Evolutionary conservation across 2,329 filamentous ascomycete species (phyloP).

Genomic region (Exophiala aquamarina): DNA sequence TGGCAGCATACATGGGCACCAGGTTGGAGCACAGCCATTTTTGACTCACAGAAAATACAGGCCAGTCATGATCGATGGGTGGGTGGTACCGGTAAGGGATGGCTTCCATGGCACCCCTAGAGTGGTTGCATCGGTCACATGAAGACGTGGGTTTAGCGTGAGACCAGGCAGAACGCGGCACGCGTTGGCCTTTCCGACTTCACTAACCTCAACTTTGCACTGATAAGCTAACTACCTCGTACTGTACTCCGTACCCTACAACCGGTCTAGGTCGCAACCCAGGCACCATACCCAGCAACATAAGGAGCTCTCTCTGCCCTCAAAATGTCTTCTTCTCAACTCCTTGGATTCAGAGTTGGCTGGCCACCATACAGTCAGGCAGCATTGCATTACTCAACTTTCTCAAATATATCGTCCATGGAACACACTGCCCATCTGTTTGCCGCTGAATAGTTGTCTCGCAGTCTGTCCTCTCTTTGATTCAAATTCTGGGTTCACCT

Average conservation of each 20-base stretch:
- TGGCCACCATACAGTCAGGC: slow-evolving; percentile 10
- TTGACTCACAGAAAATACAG: slow-evolving; percentile 10
- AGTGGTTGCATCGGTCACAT: slow-evolving; percentile 24
- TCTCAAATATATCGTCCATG: neutral
- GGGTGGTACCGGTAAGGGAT: neutral
- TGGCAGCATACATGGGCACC: slow-evolving; percentile 11
- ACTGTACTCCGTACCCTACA: too few species aligned
- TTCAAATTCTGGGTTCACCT: too few species aligned
- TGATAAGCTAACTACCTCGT: slow-evolving; percentile 6
- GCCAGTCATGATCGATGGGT: slow-evolving; percentile 4
- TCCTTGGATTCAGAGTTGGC: slow-evolving; percentile 4
- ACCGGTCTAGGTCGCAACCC: slow-evolving; percentile 4
- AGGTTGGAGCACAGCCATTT: slow-evolving; percentile 2
- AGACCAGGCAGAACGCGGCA: slow-evolving; percentile 11
- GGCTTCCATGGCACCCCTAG: neutral
- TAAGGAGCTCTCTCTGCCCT: slow-evolving; percentile 11
- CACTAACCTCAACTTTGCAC: slow-evolving; percentile 9
- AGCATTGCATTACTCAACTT: slow-evolving; percentile 10
- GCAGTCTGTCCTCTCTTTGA: neutral
- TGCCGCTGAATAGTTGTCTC: too few species aligned
- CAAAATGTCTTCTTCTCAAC: slow-evolving; percentile 8
- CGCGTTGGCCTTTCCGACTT: slow-evolving; percentile 13
- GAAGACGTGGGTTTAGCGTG: slow-evolving; percentile 7
- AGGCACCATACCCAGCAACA: slow-evolving; percentile 11
- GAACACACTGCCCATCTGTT: too few species aligned